Percentiles rank a stretch among this genome's conserved stretches.
Evolutionary conservation across 2,329 filamentous ascomycete genomes (phyloP).

Genomic region (Aspergillus phoenicis): DNA sequence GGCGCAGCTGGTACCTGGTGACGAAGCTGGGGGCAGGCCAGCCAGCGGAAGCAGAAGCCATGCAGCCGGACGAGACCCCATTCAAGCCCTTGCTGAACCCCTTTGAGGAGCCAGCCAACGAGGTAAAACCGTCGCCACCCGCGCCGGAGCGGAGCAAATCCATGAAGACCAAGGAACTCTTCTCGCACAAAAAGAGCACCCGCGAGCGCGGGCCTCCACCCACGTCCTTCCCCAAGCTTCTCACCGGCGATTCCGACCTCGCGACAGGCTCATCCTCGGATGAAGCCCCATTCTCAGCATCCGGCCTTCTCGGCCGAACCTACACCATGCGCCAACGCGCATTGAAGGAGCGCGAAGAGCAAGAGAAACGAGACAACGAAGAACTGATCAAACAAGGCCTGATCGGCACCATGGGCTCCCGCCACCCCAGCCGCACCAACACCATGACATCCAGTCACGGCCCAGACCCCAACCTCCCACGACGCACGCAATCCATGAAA

Average conservation of each 20-base stretch:
- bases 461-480: conserved; percentile 37
- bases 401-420: conserved; percentile 53
- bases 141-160: conserved; percentile 22
- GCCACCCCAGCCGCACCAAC: conserved; percentile 36
- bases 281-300: conserved; percentile 37
- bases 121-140: conserved; percentile 31
- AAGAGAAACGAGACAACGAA: conserved; percentile 39
- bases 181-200: conserved; percentile 31
- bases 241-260: conserved; percentile 29
- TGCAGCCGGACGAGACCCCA: conserved; percentile 17
- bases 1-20: conserved; percentile 91
- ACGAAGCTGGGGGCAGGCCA: conserved; percentile 66
- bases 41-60: conserved; percentile 28
- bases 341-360: conserved; percentile 44
- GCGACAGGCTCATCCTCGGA: conserved; percentile 26
- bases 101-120: conserved; percentile 49
- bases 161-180: conserved; percentile 25
- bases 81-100: conserved; percentile 64
- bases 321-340: conserved; percentile 44
- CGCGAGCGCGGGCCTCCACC: conserved; percentile 36
- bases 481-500: conserved; percentile 50
- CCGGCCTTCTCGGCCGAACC: conserved; percentile 42
- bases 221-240: conserved; percentile 30
- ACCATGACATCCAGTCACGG: conserved; percentile 34
- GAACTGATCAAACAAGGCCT: conserved; percentile 58